Percentiles rank a stretch among this genome's conserved stretches.
phyloP scores from a whole-genome alignment of 2,329 filamentous ascomycete genomes.

The Ceratocystis cubensis region DNA sequence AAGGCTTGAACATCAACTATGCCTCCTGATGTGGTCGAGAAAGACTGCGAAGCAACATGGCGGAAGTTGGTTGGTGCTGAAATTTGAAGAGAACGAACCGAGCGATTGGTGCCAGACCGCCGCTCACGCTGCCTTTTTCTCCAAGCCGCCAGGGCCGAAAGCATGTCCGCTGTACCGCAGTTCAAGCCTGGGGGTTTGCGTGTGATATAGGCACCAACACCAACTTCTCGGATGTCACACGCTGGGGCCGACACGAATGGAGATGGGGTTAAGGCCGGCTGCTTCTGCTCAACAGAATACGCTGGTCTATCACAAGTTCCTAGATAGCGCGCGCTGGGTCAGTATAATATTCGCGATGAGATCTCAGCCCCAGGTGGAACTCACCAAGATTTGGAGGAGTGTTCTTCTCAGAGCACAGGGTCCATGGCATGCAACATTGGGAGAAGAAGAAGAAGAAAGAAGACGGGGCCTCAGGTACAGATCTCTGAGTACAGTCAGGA shows the following conservation, averaged over 20 bases:
- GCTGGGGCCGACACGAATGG: slow-evolving; percentile 25
- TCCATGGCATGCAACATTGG: slow-evolving; percentile 7
- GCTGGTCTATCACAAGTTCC: background rate
- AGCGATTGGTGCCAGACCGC: slow-evolving; percentile 20
- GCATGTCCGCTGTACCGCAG: slow-evolving; percentile 23
- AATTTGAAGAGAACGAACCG: slow-evolving; percentile 40
- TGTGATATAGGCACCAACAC: slow-evolving; percentile 26
- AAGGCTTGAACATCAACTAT: background rate
- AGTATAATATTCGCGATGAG: background rate
- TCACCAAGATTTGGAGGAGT: background rate
- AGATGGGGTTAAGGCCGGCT: slow-evolving; percentile 11
- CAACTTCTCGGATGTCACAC: slow-evolving; percentile 28
- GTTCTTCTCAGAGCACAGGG: slow-evolving; percentile 9
- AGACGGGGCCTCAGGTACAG: background rate
- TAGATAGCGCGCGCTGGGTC: background rate
- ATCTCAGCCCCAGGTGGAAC: background rate
- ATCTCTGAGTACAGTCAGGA: background rate
- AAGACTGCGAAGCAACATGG: slow-evolving; percentile 29
- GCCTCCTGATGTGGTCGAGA: slow-evolving; percentile 10
- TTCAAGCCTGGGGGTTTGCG: slow-evolving; percentile 24
- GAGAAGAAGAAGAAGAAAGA: slow-evolving; percentile 4
- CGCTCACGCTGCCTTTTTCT: slow-evolving; percentile 26
- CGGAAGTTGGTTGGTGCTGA: slow-evolving; percentile 48
- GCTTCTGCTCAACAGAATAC: slow-evolving; percentile 13
- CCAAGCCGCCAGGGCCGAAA: slow-evolving; percentile 27